Conservation (phyloP, 345 rosid species). For the Eucalyptus coolabah region DNA sequence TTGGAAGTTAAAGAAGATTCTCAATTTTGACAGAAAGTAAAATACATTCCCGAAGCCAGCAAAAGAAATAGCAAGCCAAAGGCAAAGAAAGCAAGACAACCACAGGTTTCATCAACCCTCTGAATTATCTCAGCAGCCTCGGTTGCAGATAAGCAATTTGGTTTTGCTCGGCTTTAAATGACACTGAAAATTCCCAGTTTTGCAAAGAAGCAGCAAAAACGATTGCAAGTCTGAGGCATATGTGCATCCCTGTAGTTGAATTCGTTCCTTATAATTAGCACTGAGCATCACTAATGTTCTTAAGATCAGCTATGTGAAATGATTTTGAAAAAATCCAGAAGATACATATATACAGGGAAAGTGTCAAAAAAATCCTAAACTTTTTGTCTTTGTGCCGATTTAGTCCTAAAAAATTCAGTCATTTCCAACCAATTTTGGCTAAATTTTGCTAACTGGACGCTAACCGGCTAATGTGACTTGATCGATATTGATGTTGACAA, state of each 20-base stretch:
- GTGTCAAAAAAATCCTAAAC: fast-evolving
- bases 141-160: no score
- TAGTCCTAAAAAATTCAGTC: no score
- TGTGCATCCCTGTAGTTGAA: not conserved
- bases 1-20: not conserved
- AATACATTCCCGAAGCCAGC: no score
- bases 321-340: not conserved
- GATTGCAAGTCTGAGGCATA: not conserved
- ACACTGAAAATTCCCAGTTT: no score
- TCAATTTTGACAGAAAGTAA: not conserved
- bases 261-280: not conserved
- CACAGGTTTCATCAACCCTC: no score
- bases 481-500: no score
- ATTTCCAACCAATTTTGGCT: fast-evolving
- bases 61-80: no score
- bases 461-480: fast-evolving
- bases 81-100: no score
- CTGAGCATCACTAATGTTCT: not conserved
- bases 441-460: fast-evolving
- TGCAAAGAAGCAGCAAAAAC: not conserved
- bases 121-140: no score
- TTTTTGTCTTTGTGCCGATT: no score
- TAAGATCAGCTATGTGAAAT: not conserved
- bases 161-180: no score
- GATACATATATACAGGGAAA: not conserved